Conservation (phyloP, 139 green algal species). For the Deuterostichococcus epilithicus region DNA sequence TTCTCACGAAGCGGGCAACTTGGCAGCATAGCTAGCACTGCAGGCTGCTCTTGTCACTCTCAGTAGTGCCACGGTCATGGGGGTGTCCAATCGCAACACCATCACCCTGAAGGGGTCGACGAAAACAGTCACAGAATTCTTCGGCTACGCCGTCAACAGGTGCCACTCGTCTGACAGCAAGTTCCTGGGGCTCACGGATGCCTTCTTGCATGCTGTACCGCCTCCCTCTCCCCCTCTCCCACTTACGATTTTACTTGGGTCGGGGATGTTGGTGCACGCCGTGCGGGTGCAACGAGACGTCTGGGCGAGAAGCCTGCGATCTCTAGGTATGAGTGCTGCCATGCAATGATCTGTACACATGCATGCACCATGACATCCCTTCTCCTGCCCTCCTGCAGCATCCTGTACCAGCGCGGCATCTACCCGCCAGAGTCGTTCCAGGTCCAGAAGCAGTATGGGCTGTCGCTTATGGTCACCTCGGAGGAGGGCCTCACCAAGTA, state of each 20-base stretch:
- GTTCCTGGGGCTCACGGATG: no score
- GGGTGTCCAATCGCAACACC: conserved; percentile 46
- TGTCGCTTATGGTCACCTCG: conserved; percentile 81
- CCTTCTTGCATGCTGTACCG: no score
- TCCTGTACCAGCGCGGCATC: conserved; percentile 95
- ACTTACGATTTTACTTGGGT: no score
- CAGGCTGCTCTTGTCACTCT: no score
- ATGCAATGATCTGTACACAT: not conserved
- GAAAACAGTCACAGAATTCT: conserved; percentile 90
- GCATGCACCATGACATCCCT: not conserved
- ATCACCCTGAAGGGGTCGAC: conserved; percentile 89
- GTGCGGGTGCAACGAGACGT: not conserved
- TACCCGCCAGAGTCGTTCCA: conserved; percentile 90
- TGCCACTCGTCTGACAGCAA: conserved; percentile 18
- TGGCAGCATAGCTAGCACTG: no score
- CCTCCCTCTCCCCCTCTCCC: no score
- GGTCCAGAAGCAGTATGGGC: conserved; percentile 84
- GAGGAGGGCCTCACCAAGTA: conserved; percentile 78
- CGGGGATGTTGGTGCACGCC: no score
- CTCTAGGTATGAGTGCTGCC: no score
- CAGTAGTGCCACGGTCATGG: not conserved
- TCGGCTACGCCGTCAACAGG: conserved; percentile 87
- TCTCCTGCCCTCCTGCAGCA: conserved; percentile 46
- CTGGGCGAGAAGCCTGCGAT: no score
- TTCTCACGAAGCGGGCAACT: no score